These are phyloP conservation scores for Penicillium sp. DNA, from an alignment of 2,329 filamentous ascomycete species.

Conservation along the genomic window DNA sequence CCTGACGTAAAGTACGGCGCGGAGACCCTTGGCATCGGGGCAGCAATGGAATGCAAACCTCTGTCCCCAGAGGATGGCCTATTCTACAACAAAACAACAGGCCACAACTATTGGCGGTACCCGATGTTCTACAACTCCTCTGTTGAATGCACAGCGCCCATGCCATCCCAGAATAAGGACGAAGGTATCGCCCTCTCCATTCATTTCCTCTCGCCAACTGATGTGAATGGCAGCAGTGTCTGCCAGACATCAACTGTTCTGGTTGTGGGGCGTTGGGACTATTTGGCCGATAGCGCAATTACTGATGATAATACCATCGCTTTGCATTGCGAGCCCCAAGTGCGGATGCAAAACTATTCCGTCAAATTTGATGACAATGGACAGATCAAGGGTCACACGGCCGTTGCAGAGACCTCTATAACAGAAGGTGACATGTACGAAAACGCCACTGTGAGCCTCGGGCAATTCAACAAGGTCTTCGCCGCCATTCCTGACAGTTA, in stretches of 20 bases:
- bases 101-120: slow-evolving; percentile 28
- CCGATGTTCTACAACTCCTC: slow-evolving; percentile 23
- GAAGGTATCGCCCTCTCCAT: slow-evolving; percentile 32
- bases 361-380: slow-evolving; percentile 31
- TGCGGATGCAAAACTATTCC: slow-evolving; percentile 25
- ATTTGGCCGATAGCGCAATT: slow-evolving; percentile 23
- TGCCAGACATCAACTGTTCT: slow-evolving; percentile 35
- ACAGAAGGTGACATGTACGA: slow-evolving; percentile 30
- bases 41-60: slow-evolving; percentile 24
- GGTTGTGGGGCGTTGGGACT: slow-evolving; percentile 36
- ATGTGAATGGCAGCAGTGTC: slow-evolving; percentile 20
- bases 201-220: slow-evolving; percentile 33
- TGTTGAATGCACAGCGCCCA: slow-evolving; percentile 27
- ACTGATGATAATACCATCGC: slow-evolving; percentile 32
- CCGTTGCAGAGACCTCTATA: slow-evolving; percentile 21
- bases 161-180: slow-evolving; percentile 22
- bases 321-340: slow-evolving; percentile 32
- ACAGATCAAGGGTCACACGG: slow-evolving; percentile 22
- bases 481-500: slow-evolving; percentile 35
- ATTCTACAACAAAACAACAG: slow-evolving; percentile 9
- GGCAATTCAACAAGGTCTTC: slow-evolving; percentile 39
- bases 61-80: slow-evolving; percentile 22
- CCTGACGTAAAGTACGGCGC: slow-evolving; percentile 28
- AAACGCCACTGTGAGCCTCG: slow-evolving; percentile 35
- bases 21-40: slow-evolving; percentile 30